Evolutionary conservation across 306 rosid genomes (phyloP).

Genomic region (Myrica gale): DNA sequence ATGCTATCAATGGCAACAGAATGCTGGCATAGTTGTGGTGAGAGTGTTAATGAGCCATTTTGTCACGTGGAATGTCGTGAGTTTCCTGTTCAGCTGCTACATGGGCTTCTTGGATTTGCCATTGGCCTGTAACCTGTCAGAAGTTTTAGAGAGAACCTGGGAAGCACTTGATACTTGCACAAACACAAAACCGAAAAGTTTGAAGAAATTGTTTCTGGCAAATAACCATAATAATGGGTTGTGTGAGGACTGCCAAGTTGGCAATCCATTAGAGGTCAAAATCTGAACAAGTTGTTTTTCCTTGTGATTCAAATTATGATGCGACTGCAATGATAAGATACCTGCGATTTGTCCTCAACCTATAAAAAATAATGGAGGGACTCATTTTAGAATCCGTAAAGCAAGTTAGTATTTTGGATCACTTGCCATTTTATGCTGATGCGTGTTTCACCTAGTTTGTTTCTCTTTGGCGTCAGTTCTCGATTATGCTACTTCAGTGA

Average conservation of each 20-base stretch:
- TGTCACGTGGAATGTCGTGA: background rate
- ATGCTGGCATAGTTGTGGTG: background rate
- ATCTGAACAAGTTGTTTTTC: background rate
- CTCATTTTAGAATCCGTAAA: too few relatives aligned
- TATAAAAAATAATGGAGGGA: too few relatives aligned
- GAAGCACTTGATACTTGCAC: background rate
- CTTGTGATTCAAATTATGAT: background rate
- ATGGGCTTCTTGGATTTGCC: background rate
- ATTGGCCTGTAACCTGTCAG: background rate
- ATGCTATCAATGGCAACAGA: too few relatives aligned
- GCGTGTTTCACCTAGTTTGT: too few relatives aligned
- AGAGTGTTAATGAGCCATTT: background rate
- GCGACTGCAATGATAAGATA: background rate
- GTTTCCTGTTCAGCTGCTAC: background rate
- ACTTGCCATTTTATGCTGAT: too few relatives aligned
- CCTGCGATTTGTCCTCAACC: too few relatives aligned
- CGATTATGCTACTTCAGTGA: slow-evolving; percentile 2
- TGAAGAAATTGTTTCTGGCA: background rate
- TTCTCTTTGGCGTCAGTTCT: background rate
- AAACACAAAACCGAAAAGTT: background rate
- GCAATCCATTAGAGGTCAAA: background rate
- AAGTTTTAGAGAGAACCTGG: background rate
- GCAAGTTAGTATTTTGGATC: too few relatives aligned
- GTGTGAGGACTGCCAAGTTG: background rate
- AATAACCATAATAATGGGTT: background rate